Conservation (phyloP, 2,329 filamentous ascomycete species). For the Nemania serpens region DNA sequence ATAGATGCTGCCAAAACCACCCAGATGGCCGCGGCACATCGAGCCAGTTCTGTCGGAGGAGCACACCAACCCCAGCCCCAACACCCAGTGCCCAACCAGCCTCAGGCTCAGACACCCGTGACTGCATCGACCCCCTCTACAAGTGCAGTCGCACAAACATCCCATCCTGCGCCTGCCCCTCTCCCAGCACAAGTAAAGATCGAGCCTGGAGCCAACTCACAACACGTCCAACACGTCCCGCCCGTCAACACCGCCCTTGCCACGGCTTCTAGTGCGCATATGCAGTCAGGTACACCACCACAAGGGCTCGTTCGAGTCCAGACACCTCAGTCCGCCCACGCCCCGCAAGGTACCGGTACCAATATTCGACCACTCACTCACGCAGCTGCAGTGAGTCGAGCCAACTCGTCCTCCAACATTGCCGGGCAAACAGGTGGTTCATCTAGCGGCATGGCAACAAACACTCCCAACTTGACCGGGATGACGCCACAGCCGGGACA, state of each 20-base stretch:
- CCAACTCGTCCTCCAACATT: slow-evolving; percentile 40
- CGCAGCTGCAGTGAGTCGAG: slow-evolving; percentile 40
- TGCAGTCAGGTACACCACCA: slow-evolving; percentile 54
- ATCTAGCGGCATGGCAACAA: slow-evolving; percentile 27
- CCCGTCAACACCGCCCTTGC: slow-evolving; percentile 56
- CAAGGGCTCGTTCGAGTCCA: slow-evolving; percentile 54
- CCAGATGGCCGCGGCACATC: slow-evolving; percentile 35
- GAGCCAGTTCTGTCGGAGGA: slow-evolving; percentile 29
- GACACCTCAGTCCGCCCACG: slow-evolving; percentile 50
- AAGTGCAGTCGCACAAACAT: slow-evolving; percentile 32
- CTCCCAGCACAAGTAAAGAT: slow-evolving; percentile 43
- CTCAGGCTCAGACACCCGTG: slow-evolving; percentile 32
- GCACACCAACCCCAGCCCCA: slow-evolving; percentile 18
- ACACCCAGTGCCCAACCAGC: slow-evolving; percentile 1
- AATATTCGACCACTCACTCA: slow-evolving; percentile 36
- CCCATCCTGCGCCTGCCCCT: slow-evolving; percentile 32
- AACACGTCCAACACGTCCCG: slow-evolving; percentile 47
- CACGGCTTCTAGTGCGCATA: slow-evolving; percentile 42
- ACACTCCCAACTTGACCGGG: slow-evolving; percentile 35
- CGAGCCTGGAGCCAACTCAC: slow-evolving; percentile 41
- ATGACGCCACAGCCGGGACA: slow-evolving; percentile 47
- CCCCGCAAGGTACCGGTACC: slow-evolving; percentile 30
- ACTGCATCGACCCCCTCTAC: slow-evolving; percentile 34
- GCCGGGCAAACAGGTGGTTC: slow-evolving; percentile 37
- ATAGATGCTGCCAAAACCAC: slow-evolving; percentile 42